Evolutionary conservation across 2,329 filamentous ascomycete genomes (phyloP), one percentile per base, ranked within the genome.

Genomic region (Penicillium decumbens): DNA sequence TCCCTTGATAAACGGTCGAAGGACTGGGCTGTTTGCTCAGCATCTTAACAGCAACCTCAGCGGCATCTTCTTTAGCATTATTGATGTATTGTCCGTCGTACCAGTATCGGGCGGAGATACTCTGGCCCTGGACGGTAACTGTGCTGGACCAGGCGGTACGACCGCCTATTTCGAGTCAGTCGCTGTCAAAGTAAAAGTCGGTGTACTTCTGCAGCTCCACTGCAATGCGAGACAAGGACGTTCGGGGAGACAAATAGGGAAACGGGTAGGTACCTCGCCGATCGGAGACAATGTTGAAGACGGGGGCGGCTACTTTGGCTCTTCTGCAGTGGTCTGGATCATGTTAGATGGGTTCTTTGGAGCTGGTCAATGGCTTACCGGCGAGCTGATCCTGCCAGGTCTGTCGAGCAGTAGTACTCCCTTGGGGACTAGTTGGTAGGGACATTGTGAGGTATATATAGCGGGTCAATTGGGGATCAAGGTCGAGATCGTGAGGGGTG

Each of bases 51-150:
- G 89, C 89, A 54, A 87, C 80, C 72, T 95, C 89, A 57, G 90
- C 89, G n/a, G 89, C 90, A 67, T 95, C 90, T 70, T 95, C 90
- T 72, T 83, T 85, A 50, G 89, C 89, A 65, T 95, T 95, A 76
- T 91, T 83, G 69, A 92, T 78, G 65, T 89, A 89, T 67, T 89
- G 83, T 53, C 89, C 89, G 69, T 95, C 90, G 72, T 95, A 95
- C 89, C 89, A 95, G 72, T 83, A 95, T 55, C 89, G 82, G 41
- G 89, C 89, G n/a, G 78, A 67, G 61, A 88, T 79, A 41, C 74
- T 78, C 43, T 78, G 73, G 46, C 84, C 84, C 60, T 81, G 77
- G 50, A 95, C 80, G n/a, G 77, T 82, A 50, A 95, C 89, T 51
- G 80, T 80, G 75, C 85, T 87, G 50, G 89, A 92, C 90, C 90